A percentile compares a stretch with the other conserved stretches of the same genome.
Conservation (phyloP, 495 filamentous ascomycete genomes). For the Glarea lozoyensis region DNA sequence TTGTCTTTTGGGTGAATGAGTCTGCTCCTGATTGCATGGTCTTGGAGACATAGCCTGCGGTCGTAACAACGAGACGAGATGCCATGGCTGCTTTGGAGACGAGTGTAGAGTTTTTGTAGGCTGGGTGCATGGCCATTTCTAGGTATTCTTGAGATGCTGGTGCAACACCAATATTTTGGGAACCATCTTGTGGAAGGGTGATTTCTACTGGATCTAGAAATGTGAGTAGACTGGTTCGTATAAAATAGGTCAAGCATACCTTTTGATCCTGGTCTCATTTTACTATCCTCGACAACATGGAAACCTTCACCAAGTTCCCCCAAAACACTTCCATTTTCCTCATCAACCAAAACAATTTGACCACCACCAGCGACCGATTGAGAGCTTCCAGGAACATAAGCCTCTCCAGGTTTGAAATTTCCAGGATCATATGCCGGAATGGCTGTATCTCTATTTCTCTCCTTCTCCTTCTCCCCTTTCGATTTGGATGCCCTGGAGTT, state of each 20-base stretch:
- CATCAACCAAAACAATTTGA: conserved; percentile 88
- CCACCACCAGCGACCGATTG: conserved; percentile 49
- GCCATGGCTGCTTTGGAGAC: conserved; percentile 86
- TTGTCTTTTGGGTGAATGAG: conserved; percentile 67
- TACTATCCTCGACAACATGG: conserved; percentile 63
- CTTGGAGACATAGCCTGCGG: conserved; percentile 68
- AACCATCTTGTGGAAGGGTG: conserved; percentile 64
- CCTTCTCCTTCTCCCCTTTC: conserved; percentile 31
- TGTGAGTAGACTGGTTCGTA: background rate
- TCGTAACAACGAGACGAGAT: conserved; percentile 87
- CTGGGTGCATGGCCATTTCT: conserved; percentile 72
- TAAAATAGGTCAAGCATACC: conserved; percentile 36
- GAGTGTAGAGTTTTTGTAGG: conserved; percentile 76
- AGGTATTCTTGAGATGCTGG: conserved; percentile 76
- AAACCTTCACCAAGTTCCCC: conserved; percentile 83
- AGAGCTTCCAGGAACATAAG: conserved; percentile 49
- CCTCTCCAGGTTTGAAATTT: conserved; percentile 70
- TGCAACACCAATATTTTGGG: conserved; percentile 60
- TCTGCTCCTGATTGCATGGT: conserved; percentile 68
- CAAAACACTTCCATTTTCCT: conserved; percentile 91
- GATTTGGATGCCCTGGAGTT: conserved; percentile 10
- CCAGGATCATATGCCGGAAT: conserved; percentile 69
- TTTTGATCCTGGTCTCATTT: conserved; percentile 76
- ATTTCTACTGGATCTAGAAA: conserved; percentile 83
- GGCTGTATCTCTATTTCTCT: conserved; percentile 31